These are phyloP conservation scores for Acmispon strigosus DNA, from an alignment of 306 rosid genomes.

Conservation along the genomic window DNA sequence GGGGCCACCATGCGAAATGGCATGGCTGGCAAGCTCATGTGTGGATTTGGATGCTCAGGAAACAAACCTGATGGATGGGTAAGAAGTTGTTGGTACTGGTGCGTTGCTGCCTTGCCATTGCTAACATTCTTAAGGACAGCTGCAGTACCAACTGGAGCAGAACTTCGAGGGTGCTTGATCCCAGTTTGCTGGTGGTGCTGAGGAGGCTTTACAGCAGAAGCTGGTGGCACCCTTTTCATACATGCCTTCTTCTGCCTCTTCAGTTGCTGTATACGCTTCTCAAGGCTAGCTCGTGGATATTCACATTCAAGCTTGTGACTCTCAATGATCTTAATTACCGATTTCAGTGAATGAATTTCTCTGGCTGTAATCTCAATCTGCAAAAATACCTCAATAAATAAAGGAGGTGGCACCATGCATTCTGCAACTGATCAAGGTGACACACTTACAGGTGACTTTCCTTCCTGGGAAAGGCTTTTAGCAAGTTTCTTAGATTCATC, in stretches of 20 bases:
- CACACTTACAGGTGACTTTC: slow-evolving; percentile 53
- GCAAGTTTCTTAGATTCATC: slow-evolving; percentile 45
- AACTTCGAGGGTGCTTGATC: slow-evolving; percentile 41
- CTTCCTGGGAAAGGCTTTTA: slow-evolving; percentile 41
- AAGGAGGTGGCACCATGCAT: slow-evolving; percentile 6
- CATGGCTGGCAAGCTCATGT: slow-evolving; percentile 34
- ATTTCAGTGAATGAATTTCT: slow-evolving; percentile 56
- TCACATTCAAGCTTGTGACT: slow-evolving; percentile 54
- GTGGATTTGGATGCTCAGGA: slow-evolving; percentile 37
- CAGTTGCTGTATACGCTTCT: slow-evolving; percentile 48
- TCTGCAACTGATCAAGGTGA: slow-evolving; percentile 6
- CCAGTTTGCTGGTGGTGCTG: slow-evolving; percentile 32
- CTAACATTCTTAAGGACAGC: slow-evolving; percentile 21
- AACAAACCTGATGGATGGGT: slow-evolving; percentile 46
- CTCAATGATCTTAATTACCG: slow-evolving; percentile 53
- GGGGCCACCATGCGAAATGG: slow-evolving; percentile 43
- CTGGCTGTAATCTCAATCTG: slow-evolving; percentile 58
- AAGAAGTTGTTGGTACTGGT: slow-evolving; percentile 40
- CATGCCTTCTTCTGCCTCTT: slow-evolving; percentile 36
- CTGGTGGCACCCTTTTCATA: slow-evolving; percentile 30
- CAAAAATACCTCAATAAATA: slow-evolving; percentile 24
- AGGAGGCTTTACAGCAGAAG: slow-evolving; percentile 35
- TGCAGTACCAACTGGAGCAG: slow-evolving; percentile 29
- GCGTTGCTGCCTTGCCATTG: slow-evolving; percentile 24
- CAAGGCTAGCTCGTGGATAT: slow-evolving; percentile 50